Evolutionary conservation across 305 asterid genomes (phyloP).

Genomic region (Rubia occidens): DNA sequence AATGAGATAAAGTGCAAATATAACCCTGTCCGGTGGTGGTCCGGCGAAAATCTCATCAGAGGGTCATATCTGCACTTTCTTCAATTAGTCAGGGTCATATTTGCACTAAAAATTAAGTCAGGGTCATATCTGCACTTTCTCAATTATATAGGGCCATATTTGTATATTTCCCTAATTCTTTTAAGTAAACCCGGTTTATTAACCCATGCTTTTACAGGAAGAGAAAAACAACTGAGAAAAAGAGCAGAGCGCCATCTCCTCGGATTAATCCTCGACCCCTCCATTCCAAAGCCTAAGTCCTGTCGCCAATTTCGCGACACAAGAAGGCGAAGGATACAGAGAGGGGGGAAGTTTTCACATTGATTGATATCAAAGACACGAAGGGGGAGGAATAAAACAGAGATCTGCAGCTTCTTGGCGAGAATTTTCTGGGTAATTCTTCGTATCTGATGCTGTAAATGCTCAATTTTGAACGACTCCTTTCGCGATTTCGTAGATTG

Average conservation of each 20-base stretch:
- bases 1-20: too few relatives aligned
- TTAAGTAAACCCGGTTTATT: slow-evolving; percentile 8
- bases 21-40: too few relatives aligned
- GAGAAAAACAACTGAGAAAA: slow-evolving; percentile 9
- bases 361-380: neutral
- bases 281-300: slow-evolving; percentile 13
- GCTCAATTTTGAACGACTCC: slow-evolving; percentile 4
- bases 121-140: too few relatives aligned
- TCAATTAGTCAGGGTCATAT: too few relatives aligned
- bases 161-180: too few relatives aligned
- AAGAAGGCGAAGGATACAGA: slow-evolving; percentile 8
- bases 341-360: slow-evolving; percentile 12
- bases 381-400: slow-evolving; percentile 9
- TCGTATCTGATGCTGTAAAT: slow-evolving; percentile 16
- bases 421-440: slow-evolving; percentile 16
- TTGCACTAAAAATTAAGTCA: too few relatives aligned
- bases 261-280: slow-evolving; percentile 21
- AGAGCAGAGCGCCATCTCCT: neutral
- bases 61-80: too few relatives aligned
- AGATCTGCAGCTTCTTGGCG: slow-evolving; percentile 21
- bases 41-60: too few relatives aligned
- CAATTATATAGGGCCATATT: too few relatives aligned
- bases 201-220: slow-evolving; percentile 10
- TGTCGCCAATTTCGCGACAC: neutral
- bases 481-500: slow-evolving; percentile 7